A percentile compares a stretch with the other conserved stretches of the same genome.
Evolutionary conservation across 805 yeast genomes (phyloP).

Genomic region (Candida argentea): DNA sequence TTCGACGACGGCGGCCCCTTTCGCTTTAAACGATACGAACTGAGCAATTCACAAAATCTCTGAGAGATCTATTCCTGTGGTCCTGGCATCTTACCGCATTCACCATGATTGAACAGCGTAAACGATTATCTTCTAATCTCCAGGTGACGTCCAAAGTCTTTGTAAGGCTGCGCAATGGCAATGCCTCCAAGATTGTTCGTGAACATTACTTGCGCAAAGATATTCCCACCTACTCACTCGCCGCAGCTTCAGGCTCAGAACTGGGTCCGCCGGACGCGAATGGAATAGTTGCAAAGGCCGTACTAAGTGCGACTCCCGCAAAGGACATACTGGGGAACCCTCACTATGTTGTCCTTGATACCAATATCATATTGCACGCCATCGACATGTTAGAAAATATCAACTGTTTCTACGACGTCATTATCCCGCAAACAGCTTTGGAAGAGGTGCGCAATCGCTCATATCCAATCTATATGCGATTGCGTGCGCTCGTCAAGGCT

Average conservation of each 20-base stretch:
- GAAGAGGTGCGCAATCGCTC: constrained; percentile 89
- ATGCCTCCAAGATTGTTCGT: constrained; percentile 82
- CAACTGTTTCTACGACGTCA: constrained; percentile 74
- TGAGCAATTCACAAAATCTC: neutral
- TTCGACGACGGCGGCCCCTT: constrained; percentile 1
- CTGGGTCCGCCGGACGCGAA: constrained; percentile 51
- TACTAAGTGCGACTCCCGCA: constrained; percentile 57
- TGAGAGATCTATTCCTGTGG: neutral
- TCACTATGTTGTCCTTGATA: constrained; percentile 83
- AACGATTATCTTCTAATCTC: constrained; percentile 30
- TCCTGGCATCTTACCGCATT: neutral
- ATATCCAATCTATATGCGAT: constrained; percentile 76
- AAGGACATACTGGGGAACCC: constrained; percentile 38
- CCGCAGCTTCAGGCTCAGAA: constrained; percentile 53
- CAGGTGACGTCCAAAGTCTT: constrained; percentile 82
- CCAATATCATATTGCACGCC: constrained; percentile 79
- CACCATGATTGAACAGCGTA: constrained; percentile 16
- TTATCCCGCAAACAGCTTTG: constrained; percentile 88
- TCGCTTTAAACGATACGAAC: neutral
- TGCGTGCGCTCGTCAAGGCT: constrained; percentile 64
- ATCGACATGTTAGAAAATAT: constrained; percentile 81
- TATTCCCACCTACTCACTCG: constrained; percentile 77
- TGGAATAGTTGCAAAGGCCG: constrained; percentile 55
- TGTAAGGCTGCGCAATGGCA: constrained; percentile 83
- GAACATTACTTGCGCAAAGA: constrained; percentile 91